Evolutionary conservation across 1,139 yeast genomes (phyloP).

Genomic region (Hyphopichia buzzinii): DNA sequence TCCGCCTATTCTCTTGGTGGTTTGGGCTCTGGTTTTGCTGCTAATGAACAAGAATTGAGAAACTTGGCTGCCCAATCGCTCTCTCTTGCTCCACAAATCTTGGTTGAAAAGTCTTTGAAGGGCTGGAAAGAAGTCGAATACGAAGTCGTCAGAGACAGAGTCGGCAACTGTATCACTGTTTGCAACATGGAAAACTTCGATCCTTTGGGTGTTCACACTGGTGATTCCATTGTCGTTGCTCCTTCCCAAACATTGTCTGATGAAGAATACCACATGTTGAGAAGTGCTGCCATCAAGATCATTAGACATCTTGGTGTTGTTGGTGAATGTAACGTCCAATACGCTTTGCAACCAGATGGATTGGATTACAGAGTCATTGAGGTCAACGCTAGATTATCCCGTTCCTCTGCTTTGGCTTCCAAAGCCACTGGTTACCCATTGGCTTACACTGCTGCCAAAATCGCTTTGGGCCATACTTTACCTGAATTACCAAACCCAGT

Average conservation of each 20-base stretch:
- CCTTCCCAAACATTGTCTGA: slow-evolving; percentile 97
- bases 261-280: slow-evolving; percentile 96
- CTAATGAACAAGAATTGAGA: slow-evolving; percentile 78
- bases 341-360: slow-evolving; percentile 91
- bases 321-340: slow-evolving; percentile 98
- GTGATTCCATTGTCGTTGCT: slow-evolving; percentile 98
- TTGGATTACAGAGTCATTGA: slow-evolving; percentile 97
- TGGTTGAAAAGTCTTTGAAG: slow-evolving; percentile 95
- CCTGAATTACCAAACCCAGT: slow-evolving; percentile 92
- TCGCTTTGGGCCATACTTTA: slow-evolving; percentile 91
- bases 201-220: slow-evolving; percentile 98
- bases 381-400: slow-evolving; percentile 95
- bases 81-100: slow-evolving; percentile 93
- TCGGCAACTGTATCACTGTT: slow-evolving; percentile 96
- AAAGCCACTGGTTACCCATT: slow-evolving; percentile 99
- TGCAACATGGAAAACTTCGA: slow-evolving; percentile 99
- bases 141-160: slow-evolving; percentile 97
- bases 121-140: slow-evolving; percentile 99
- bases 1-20: slow-evolving; percentile 99
- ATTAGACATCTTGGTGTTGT: slow-evolving; percentile 98
- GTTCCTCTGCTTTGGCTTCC: slow-evolving; percentile 97
- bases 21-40: slow-evolving; percentile 97
- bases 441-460: slow-evolving; percentile 97
- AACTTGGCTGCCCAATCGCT: slow-evolving; percentile 88
- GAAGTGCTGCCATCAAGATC: slow-evolving; percentile 96